Evolutionary conservation across 2,329 filamentous ascomycete species (phyloP).

Genomic region (Neophaeococcomyces aloes): DNA sequence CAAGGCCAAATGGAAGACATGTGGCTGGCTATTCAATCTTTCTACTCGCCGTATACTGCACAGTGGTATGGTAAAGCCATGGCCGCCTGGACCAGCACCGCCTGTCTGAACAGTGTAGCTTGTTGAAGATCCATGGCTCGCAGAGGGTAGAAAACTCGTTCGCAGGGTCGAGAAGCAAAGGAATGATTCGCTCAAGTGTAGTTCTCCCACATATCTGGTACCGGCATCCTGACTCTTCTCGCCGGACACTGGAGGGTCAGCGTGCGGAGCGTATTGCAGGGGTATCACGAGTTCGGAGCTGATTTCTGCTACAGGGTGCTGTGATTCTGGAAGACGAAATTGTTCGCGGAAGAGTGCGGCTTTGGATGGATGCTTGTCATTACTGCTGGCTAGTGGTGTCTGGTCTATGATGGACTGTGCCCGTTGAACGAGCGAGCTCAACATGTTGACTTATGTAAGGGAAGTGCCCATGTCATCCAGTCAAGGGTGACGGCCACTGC

Average conservation of each 20-base stretch:
- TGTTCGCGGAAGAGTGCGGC: slow-evolving; percentile 87
- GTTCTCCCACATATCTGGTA: slow-evolving; percentile 81
- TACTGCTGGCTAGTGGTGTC: slow-evolving; percentile 62
- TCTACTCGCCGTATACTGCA: slow-evolving; percentile 88
- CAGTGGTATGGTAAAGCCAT: slow-evolving; percentile 89
- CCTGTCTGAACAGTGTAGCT: slow-evolving; percentile 88
- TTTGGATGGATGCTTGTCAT: slow-evolving; percentile 75
- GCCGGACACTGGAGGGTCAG: slow-evolving; percentile 44
- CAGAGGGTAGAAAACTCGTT: slow-evolving; percentile 71
- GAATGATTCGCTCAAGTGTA: slow-evolving; percentile 88
- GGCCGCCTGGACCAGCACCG: slow-evolving; percentile 81
- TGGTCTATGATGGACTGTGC: slow-evolving; percentile 92
- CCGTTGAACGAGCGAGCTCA: slow-evolving; percentile 82
- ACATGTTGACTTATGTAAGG: slow-evolving; percentile 20
- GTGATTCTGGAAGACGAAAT: slow-evolving; percentile 85
- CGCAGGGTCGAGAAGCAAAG: slow-evolving; percentile 94
- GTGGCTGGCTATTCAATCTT: slow-evolving; percentile 81
- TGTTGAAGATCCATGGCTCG: slow-evolving; percentile 68
- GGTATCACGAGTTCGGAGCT: slow-evolving; percentile 87
- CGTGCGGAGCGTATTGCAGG: slow-evolving; percentile 48
- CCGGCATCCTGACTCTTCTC: slow-evolving; percentile 51
- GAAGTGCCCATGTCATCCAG: not conserved
- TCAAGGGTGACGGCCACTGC: not conserved
- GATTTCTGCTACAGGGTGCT: slow-evolving; percentile 92
- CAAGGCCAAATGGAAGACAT: slow-evolving; percentile 83